Conservation (phyloP, 2,329 filamentous ascomycete species). For the Pestalotiopsis sp. region DNA sequence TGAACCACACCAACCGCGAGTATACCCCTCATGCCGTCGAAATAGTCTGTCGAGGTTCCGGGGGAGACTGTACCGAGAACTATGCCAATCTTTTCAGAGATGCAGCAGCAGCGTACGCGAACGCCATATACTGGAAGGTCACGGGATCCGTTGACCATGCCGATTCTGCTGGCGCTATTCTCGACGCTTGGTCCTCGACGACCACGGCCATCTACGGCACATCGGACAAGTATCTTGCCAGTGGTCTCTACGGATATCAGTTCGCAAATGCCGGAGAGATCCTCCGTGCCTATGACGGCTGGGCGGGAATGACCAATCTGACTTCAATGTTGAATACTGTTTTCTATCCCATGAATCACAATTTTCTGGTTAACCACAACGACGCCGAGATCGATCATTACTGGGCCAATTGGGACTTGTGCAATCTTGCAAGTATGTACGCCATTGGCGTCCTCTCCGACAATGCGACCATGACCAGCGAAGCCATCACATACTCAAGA, state of each 20-base stretch:
- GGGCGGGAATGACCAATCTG: constrained; percentile 28
- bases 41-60: constrained; percentile 37
- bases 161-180: constrained; percentile 36
- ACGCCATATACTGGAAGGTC: constrained; percentile 43
- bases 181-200: constrained; percentile 40
- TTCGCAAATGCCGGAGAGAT: constrained; percentile 49
- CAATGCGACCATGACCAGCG: constrained; percentile 41
- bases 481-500: constrained; percentile 41
- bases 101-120: constrained; percentile 38
- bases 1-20: constrained; percentile 25
- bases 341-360: constrained; percentile 40
- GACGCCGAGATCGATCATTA: constrained; percentile 36
- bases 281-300: constrained; percentile 36
- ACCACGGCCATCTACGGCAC: constrained; percentile 35
- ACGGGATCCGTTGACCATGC: constrained; percentile 38
- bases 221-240: constrained; percentile 39
- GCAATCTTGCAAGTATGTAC: constrained; percentile 42
- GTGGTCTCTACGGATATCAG: constrained; percentile 48
- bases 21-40: constrained; percentile 31
- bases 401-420: constrained; percentile 45
- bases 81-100: constrained; percentile 36
- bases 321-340: constrained; percentile 35
- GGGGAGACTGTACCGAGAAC: constrained; percentile 32
- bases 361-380: constrained; percentile 41
- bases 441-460: constrained; percentile 45